A percentile compares a stretch with the other conserved stretches of the same genome.
phyloP scores from a whole-genome alignment of 1,284 basidiomycete genomes.

The Naganishia albida region DNA sequence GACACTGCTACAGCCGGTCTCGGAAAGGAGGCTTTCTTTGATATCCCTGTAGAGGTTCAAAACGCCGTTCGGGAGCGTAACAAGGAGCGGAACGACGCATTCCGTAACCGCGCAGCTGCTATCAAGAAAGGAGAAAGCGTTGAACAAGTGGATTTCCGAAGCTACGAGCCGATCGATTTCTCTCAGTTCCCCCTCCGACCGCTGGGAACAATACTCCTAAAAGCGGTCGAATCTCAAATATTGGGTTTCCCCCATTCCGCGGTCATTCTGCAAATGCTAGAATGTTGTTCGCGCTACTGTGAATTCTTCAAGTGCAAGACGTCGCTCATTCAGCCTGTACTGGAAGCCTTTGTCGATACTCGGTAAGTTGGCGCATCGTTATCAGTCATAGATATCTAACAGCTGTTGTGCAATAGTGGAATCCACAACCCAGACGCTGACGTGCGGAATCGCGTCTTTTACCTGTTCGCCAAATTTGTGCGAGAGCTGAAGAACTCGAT shows the following conservation, averaged over 20 bases:
- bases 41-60: conserved; percentile 51
- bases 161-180: conserved; percentile 72
- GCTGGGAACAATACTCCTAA: conserved; percentile 85
- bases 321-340: conserved; percentile 77
- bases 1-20: conserved; percentile 37
- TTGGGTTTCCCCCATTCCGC: conserved; percentile 80
- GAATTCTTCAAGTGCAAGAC: conserved; percentile 95
- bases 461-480: conserved; percentile 92
- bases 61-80: conserved; percentile 32
- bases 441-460: conserved; percentile 80
- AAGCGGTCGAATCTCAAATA: conserved; percentile 80
- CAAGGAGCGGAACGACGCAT: conserved; percentile 28
- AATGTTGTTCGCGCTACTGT: conserved; percentile 85
- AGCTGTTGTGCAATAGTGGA: conserved; percentile 62
- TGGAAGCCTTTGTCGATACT: conserved; percentile 84
- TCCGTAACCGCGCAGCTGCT: conserved; percentile 22
- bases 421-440: conserved; percentile 75
- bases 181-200: conserved; percentile 81
- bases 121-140: conserved; percentile 26
- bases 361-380: conserved; percentile 62
- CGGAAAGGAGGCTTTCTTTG: conserved; percentile 51
- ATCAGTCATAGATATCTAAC: background rate
- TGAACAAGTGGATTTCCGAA: conserved; percentile 51
- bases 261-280: conserved; percentile 92
- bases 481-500: conserved; percentile 80